phyloP scores from a whole-genome alignment of 805 yeast genomes.

The Scheffersomyces lignosus region DNA sequence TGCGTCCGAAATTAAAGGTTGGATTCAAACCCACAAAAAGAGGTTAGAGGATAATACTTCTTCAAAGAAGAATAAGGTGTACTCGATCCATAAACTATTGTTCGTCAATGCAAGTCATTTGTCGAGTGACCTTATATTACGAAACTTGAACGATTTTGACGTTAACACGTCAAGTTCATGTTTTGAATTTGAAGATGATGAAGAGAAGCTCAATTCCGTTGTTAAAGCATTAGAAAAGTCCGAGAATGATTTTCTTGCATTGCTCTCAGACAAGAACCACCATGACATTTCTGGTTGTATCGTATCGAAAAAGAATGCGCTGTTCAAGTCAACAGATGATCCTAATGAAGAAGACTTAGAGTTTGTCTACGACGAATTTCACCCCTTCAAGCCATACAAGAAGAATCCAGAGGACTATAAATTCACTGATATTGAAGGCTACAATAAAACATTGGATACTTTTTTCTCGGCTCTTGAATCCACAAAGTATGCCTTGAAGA shows the following conservation, averaged over 20 bases:
- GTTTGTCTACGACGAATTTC: conserved; percentile 62
- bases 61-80: conserved; percentile 41
- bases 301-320: conserved; percentile 58
- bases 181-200: conserved; percentile 24
- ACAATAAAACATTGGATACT: conserved; percentile 77
- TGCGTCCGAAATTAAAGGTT: conserved; percentile 29
- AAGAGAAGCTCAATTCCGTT: conserved; percentile 29
- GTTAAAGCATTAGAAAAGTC: conserved; percentile 48
- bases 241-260: conserved; percentile 39
- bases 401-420: conserved; percentile 32
- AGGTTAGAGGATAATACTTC: conserved; percentile 17
- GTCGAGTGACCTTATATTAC: conserved; percentile 75
- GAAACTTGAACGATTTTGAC: conserved; percentile 46
- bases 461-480: conserved; percentile 87
- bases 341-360: conserved; percentile 42
- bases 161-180: conserved; percentile 48
- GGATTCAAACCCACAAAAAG: conserved; percentile 40
- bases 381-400: conserved; percentile 61
- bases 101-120: conserved; percentile 70
- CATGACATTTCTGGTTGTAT: conserved; percentile 58
- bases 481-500: conserved; percentile 68
- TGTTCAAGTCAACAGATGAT: conserved; percentile 38
- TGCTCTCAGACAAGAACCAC: conserved; percentile 30
- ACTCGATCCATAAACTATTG: conserved; percentile 67
- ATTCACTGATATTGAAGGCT: conserved; percentile 55